phyloP scores from a whole-genome alignment of 352 stramenopile genomes.

The Globisporangium mamillatum region DNA sequence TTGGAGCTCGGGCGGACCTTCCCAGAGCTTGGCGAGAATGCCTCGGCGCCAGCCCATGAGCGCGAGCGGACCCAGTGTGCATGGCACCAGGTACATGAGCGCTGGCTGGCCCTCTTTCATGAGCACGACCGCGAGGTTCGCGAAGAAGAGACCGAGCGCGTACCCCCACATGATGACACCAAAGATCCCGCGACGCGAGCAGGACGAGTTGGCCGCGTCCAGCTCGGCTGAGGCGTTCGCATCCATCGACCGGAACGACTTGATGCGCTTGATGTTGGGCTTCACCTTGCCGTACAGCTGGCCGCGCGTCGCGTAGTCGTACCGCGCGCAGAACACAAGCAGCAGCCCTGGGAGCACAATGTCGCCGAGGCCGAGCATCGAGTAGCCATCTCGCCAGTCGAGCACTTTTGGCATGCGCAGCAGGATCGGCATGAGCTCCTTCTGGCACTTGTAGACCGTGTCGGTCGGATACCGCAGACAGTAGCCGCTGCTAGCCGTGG shows the following conservation, averaged over 20 bases:
- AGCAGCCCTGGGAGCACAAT: slow-evolving; percentile 95
- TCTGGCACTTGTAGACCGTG: slow-evolving; percentile 49
- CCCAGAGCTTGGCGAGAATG: slow-evolving; percentile 89
- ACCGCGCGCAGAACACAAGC: slow-evolving; percentile 93
- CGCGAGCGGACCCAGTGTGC: slow-evolving; percentile 83
- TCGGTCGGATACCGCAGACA: slow-evolving; percentile 77
- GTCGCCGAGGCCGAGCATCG: slow-evolving; percentile 95
- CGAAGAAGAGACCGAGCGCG: slow-evolving; percentile 90
- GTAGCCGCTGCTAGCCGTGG: slow-evolving; percentile 44
- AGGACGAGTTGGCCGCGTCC: slow-evolving; percentile 23
- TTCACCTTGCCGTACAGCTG: slow-evolving; percentile 63
- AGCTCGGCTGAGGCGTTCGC: slow-evolving; percentile 35
- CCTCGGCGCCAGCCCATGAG: slow-evolving; percentile 75
- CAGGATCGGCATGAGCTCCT: slow-evolving; percentile 93
- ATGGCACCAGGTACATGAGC: slow-evolving; percentile 95
- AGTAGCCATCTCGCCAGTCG: slow-evolving; percentile 90
- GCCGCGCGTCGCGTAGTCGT: slow-evolving; percentile 88
- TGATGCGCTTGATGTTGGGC: slow-evolving; percentile 42
- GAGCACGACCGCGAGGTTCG: slow-evolving; percentile 92
- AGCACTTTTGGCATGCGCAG: slow-evolving; percentile 92
- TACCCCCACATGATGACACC: slow-evolving; percentile 92
- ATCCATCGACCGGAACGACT: slow-evolving; percentile 27
- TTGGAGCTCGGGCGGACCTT: slow-evolving; percentile 73
- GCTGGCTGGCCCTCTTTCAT: slow-evolving; percentile 93
- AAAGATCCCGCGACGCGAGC: slow-evolving; percentile 54